These are phyloP conservation scores for Talaromyces amestolkiae DNA, from an alignment of 2,329 filamentous ascomycete genomes.

Conservation along the genomic window DNA sequence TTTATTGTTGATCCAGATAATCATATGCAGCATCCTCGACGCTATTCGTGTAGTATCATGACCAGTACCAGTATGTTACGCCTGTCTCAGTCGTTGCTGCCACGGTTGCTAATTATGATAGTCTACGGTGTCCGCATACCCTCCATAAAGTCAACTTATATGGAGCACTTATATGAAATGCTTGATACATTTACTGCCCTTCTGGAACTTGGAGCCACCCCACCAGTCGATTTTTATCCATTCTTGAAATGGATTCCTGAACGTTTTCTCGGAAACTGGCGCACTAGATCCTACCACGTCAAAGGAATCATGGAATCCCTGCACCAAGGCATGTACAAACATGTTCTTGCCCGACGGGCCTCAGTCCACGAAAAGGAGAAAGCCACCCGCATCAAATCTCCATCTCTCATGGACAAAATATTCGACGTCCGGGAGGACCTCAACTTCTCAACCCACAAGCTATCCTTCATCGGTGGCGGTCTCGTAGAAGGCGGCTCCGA, in stretches of 20 bases:
- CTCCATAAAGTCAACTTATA: constrained; percentile 34
- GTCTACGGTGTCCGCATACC: constrained; percentile 40
- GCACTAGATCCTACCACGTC: constrained; percentile 36
- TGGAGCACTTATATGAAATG: constrained; percentile 46
- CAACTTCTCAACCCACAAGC: constrained; percentile 38
- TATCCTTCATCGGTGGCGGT: constrained; percentile 42
- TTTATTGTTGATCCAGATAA: constrained; percentile 41
- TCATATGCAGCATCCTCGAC: constrained; percentile 50
- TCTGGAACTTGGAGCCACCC: constrained; percentile 39
- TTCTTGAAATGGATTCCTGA: constrained; percentile 46
- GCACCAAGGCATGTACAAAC: constrained; percentile 38
- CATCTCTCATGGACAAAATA: constrained; percentile 41
- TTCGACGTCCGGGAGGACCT: constrained; percentile 43
- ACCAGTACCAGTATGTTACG: constrained; percentile 28
- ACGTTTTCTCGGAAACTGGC: constrained; percentile 41
- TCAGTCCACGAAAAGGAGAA: constrained; percentile 24
- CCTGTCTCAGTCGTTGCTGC: background rate
- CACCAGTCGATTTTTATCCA: constrained; percentile 50
- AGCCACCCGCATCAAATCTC: constrained; percentile 18
- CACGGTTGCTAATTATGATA: background rate
- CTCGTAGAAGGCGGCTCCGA: constrained; percentile 45
- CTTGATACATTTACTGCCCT: constrained; percentile 41
- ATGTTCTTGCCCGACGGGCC: constrained; percentile 35
- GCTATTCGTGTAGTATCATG: constrained; percentile 51
- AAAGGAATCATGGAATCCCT: constrained; percentile 42